Percentiles rank a stretch among this genome's conserved stretches.
Conservation (phyloP, 2,329 filamentous ascomycete species). For the Cladophialophora carrionii region DNA sequence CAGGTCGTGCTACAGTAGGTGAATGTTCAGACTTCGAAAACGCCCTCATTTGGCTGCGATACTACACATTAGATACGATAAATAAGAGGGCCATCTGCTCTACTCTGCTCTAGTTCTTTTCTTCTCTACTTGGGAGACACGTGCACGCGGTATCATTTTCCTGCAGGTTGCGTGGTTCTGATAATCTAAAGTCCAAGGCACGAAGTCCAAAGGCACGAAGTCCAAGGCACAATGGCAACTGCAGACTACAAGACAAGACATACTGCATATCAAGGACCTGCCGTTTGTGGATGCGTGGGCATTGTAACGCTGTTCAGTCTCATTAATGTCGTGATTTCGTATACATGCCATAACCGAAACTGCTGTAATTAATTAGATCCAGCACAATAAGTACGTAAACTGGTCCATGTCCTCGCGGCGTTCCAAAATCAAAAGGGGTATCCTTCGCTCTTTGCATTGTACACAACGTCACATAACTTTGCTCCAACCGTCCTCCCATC, state of each 20-base stretch:
- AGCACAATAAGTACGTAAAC: not conserved
- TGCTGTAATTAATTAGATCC: too few relatives aligned
- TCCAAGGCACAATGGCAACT: not conserved
- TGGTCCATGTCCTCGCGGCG: not conserved
- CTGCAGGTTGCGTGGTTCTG: not conserved
- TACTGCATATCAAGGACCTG: not conserved
- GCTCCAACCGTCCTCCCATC: not conserved
- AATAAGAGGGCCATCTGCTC: not conserved
- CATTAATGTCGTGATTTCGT: not conserved
- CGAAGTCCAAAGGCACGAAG: not conserved
- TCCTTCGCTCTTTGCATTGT: not conserved
- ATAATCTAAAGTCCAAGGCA: not conserved
- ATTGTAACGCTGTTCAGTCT: not conserved
- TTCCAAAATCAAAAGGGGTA: not conserved
- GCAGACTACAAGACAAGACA: not conserved
- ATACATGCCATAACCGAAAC: not conserved
- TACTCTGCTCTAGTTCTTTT: not conserved
- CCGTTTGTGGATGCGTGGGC: not conserved
- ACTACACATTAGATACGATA: not conserved
- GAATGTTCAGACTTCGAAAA: not conserved
- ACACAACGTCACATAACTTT: not conserved
- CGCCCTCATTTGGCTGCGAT: not conserved
- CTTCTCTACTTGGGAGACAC: not conserved
- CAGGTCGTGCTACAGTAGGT: not conserved
- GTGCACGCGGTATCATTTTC: not conserved